phyloP scores from a whole-genome alignment of 2,329 filamentous ascomycete species.

The Atkinsonella hypoxylon region DNA sequence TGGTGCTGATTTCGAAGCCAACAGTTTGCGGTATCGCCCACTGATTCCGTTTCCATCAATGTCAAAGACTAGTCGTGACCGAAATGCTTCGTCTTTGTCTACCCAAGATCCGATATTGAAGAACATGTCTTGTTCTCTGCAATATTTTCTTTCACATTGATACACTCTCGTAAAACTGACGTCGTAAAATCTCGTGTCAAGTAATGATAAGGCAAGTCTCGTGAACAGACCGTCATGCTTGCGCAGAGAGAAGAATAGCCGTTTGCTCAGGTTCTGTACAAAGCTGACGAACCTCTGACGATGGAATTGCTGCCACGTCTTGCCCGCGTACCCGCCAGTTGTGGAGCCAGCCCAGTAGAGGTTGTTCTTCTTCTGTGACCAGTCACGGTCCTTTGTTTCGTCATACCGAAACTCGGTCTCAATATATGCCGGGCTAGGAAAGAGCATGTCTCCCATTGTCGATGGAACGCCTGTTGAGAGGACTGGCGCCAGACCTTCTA shows the following conservation, averaged over 20 bases:
- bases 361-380: constrained; percentile 18
- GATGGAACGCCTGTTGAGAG: constrained; percentile 32
- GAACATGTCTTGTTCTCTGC: neutral
- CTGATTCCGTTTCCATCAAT: constrained; percentile 44
- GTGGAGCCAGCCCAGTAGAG: constrained; percentile 47
- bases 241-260: neutral
- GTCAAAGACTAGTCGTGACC: constrained; percentile 34
- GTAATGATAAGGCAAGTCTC: neutral
- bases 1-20: constrained; percentile 33
- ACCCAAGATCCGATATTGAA: neutral
- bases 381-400: constrained; percentile 20
- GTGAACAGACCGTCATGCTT: constrained; percentile 1
- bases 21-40: constrained; percentile 38
- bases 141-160: neutral
- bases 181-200: neutral
- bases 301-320: constrained; percentile 30
- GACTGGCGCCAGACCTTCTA: constrained; percentile 30
- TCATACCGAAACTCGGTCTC: constrained; percentile 30
- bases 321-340: constrained; percentile 32
- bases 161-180: neutral
- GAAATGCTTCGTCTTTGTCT: constrained; percentile 21
- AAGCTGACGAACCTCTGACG: constrained; percentile 33
- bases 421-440: constrained; percentile 37
- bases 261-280: constrained; percentile 21
- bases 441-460: constrained; percentile 38